Percentiles rank a stretch among this genome's conserved stretches.
Evolutionary conservation across 495 filamentous ascomycete species (phyloP).

Genomic region (Cudoniella acicularis): DNA sequence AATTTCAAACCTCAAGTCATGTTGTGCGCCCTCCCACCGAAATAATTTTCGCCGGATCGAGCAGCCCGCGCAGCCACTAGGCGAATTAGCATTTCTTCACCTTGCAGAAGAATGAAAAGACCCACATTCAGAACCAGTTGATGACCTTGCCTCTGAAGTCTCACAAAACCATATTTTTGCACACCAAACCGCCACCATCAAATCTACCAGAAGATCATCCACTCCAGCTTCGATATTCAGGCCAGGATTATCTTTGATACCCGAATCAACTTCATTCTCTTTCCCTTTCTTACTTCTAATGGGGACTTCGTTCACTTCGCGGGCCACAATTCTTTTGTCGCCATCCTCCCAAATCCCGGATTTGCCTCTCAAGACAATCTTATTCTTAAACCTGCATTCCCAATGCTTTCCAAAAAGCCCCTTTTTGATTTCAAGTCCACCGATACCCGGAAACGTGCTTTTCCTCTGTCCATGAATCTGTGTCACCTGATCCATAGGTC

Average conservation of each 20-base stretch:
- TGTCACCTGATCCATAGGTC: neutral
- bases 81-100: neutral
- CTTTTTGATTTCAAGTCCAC: neutral
- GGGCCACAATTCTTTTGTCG: slow-evolving; percentile 5
- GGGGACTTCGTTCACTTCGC: slow-evolving; percentile 5
- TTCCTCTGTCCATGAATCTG: slow-evolving; percentile 5
- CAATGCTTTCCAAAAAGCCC: slow-evolving; percentile 10
- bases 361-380: slow-evolving; percentile 4
- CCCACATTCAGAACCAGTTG: neutral
- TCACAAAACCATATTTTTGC: slow-evolving; percentile 9
- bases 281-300: slow-evolving; percentile 2
- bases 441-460: slow-evolving; percentile 8
- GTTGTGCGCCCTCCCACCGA: neutral
- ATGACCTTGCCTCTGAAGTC: slow-evolving; percentile 2
- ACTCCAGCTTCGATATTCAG: slow-evolving; percentile 5
- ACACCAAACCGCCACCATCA: slow-evolving; percentile 17
- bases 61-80: no score
- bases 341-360: slow-evolving; percentile 6
- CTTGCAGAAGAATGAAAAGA: neutral
- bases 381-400: slow-evolving; percentile 14
- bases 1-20: neutral
- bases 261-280: slow-evolving; percentile 1
- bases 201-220: slow-evolving; percentile 3
- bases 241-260: slow-evolving; percentile 5
- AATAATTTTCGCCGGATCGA: no score